These are phyloP conservation scores for Tulasnella sp. DNA, from an alignment of 768 basidiomycete species.

Conservation along the genomic window DNA sequence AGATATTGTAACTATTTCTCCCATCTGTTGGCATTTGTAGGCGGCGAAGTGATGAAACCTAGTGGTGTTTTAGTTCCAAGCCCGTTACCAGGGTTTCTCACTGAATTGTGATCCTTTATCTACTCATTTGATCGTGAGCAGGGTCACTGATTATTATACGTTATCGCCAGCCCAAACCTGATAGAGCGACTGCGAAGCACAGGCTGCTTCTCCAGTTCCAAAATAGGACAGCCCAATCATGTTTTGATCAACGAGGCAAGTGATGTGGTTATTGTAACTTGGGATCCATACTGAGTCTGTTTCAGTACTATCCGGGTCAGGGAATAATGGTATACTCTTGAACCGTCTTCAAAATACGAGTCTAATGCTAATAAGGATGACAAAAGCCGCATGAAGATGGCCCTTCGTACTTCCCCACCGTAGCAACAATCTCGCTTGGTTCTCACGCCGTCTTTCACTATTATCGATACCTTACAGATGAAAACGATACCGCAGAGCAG, in stretches of 20 bases:
- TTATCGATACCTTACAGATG: constrained; percentile 41
- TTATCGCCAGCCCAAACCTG: constrained; percentile 56
- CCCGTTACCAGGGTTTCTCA: constrained; percentile 56
- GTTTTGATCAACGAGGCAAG: constrained; percentile 74
- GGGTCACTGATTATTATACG: constrained; percentile 14
- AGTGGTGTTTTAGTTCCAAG: constrained; percentile 51
- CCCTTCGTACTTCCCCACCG: constrained; percentile 72
- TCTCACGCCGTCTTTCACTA: constrained; percentile 78
- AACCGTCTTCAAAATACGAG: no score
- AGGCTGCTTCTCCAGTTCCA: constrained; percentile 47
- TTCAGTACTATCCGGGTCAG: constrained; percentile 72
- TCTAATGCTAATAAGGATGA: neutral
- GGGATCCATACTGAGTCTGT: neutral
- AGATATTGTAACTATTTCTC: neutral
- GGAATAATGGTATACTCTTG: constrained; percentile 69
- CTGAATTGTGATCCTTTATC: constrained; percentile 39
- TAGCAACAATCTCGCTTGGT: constrained; percentile 80
- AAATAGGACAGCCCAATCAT: constrained; percentile 69
- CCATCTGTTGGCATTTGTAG: constrained; percentile 33
- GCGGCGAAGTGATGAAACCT: constrained; percentile 61
- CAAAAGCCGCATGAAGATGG: constrained; percentile 85
- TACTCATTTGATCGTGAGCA: constrained; percentile 6
- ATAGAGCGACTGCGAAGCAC: constrained; percentile 53
- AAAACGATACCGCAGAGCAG: neutral
- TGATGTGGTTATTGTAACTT: constrained; percentile 16